A percentile compares a stretch with the other conserved stretches of the same genome.
Conservation (phyloP, 176 grass and related monocot species). For the Melocanna baccifera region DNA sequence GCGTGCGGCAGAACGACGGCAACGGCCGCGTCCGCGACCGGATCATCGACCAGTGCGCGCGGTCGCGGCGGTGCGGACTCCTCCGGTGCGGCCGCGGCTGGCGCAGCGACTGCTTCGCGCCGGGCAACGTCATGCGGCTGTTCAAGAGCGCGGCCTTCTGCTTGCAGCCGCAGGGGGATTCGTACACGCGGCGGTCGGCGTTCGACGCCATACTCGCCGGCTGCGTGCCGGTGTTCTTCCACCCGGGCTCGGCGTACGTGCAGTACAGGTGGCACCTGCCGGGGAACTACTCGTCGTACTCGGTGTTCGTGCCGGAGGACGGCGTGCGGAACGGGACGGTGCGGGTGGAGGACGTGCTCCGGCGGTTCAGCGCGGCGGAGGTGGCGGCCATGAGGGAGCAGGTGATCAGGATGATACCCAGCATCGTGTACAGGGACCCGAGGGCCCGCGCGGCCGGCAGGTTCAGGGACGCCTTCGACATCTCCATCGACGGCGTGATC, state of each 20-base stretch:
- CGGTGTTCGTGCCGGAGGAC: conserved; percentile 62
- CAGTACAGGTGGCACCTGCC: conserved; percentile 65
- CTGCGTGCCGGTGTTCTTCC: conserved; percentile 78
- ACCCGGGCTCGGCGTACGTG: conserved; percentile 48
- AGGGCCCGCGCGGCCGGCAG: neutral
- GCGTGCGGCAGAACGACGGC: conserved; percentile 7
- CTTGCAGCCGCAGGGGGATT: conserved; percentile 64
- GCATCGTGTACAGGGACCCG: conserved; percentile 57
- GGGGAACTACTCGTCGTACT: conserved; percentile 44
- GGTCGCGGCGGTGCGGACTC: conserved; percentile 48
- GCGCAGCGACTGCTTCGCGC: conserved; percentile 38
- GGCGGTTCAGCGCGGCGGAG: conserved; percentile 4
- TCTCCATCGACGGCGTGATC: conserved; percentile 46
- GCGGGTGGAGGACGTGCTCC: conserved; percentile 53
- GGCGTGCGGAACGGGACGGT: conserved; percentile 53
- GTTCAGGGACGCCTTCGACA: conserved; percentile 58
- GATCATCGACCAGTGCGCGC: conserved; percentile 45
- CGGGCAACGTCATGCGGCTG: conserved; percentile 37
- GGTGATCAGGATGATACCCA: conserved; percentile 62
- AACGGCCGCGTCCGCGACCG: conserved; percentile 32
- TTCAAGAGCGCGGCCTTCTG: conserved; percentile 59
- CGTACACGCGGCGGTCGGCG: conserved; percentile 55
- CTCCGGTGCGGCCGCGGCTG: conserved; percentile 37
- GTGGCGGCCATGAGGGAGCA: conserved; percentile 64
- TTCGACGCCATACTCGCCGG: conserved; percentile 71